Base-by-base conservation (phyloP, 2,329 filamentous ascomycete species). In the Sarocladium kiliense region DNA sequence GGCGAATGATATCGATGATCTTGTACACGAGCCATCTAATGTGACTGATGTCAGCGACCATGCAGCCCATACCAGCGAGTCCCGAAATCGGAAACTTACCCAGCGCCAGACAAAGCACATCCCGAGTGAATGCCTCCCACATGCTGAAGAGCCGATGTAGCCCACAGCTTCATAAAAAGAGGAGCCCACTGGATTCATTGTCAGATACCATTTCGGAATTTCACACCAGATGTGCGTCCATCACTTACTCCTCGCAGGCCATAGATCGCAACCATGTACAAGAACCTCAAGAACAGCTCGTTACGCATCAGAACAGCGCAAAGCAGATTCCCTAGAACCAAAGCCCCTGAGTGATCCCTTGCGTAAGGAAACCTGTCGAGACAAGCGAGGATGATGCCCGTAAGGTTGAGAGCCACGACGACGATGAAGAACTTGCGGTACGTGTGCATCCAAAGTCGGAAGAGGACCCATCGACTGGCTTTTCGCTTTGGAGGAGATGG, bases 91-190 rank as follows among this genome's bases (percentile, higher is more conserved):
- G 34, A 12, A 2, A 21, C 64, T 60, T 67, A 71, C 69, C 61
- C 65, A 56, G 69, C 67, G 7, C 70, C 70, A 2, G 70, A 74
- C 3, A 74, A 61, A 2, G 70, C 71, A 55, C 70, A 72, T 23
- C 71, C 71, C 0, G 70, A 72, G 59, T 74, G 71, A 32, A 73
- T 72, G 18, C 70, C 71, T 27, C 71, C 71, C n/a, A 74, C 70
- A 39, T 74, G 71, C 58, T 73, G 71, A 42, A 74, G 57, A 53
- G 68, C 60, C 3, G 70, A 73, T 10, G 68, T 71, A 2, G 64
- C 68, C 9, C 60, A 68, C 3, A 71, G 45, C 59, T 72, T 74
- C 59, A 74, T 44, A 14, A 61, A 56, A 6, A 69, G 0, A 1
- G 71, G 71, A 6, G 71, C 70, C 71, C 71, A 74, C 41, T 18